These are phyloP conservation scores for Calocybe gambosa DNA, from an alignment of 1,284 basidiomycete species.

Conservation along the genomic window DNA sequence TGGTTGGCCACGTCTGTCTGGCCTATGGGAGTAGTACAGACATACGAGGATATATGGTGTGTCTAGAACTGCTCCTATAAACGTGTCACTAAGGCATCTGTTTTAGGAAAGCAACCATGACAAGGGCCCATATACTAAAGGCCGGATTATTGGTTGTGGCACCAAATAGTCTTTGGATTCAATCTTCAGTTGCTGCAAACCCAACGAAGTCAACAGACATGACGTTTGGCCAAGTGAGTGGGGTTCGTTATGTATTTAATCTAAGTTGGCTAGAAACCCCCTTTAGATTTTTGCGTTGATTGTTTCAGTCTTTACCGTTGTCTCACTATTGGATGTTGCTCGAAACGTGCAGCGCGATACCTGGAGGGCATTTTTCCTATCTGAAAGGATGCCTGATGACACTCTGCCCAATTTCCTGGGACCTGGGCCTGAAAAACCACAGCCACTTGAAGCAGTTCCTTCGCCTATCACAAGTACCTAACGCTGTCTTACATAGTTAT, in stretches of 20 bases:
- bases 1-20: conserved; percentile 9
- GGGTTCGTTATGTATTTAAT: background rate
- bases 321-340: conserved; percentile 1
- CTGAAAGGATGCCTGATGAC: background rate
- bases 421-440: no score
- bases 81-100: background rate
- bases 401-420: background rate
- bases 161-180: background rate
- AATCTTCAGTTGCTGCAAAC: background rate
- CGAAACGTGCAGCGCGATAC: background rate
- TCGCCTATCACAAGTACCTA: no score
- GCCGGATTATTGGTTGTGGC: background rate
- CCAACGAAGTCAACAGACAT: background rate
- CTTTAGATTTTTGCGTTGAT: conserved; percentile 6
- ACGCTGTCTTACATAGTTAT: no score
- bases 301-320: background rate
- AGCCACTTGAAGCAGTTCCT: no score
- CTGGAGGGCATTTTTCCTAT: conserved; percentile 4
- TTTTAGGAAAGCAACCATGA: background rate
- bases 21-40: background rate
- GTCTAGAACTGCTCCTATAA: background rate
- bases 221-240: conserved; percentile 8
- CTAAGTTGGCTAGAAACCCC: background rate
- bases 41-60: conserved; percentile 4
- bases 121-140: background rate